Evolutionary conservation across 495 filamentous ascomycete species (phyloP).

Genomic region (Arthonia radiata): DNA sequence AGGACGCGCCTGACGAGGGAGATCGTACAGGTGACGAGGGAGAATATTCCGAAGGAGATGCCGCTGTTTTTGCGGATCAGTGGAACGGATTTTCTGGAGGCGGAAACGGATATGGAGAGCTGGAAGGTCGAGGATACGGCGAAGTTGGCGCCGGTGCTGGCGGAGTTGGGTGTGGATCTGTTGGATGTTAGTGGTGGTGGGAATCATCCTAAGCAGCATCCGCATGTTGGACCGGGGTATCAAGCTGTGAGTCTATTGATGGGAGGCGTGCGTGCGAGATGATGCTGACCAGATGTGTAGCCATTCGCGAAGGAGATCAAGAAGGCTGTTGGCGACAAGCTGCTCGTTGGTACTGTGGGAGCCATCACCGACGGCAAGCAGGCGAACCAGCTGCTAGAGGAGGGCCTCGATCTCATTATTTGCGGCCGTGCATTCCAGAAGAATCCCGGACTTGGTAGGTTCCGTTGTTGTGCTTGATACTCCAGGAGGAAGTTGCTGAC

Average conservation of each 20-base stretch:
- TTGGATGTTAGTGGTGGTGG: constrained; percentile 53
- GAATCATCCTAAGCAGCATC: constrained; percentile 35
- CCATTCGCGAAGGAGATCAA: too few species aligned
- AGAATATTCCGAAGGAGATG: constrained; percentile 29
- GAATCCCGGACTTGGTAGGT: constrained; percentile 38
- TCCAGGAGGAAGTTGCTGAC: too few species aligned
- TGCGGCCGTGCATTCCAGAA: constrained; percentile 43
- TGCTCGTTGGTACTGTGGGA: constrained; percentile 51
- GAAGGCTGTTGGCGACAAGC: constrained; percentile 25
- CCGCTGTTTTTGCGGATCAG: constrained; percentile 46
- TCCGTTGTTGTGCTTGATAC: too few species aligned
- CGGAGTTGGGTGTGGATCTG: constrained; percentile 43
- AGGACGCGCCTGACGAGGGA: constrained; percentile 32
- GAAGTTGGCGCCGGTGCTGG: constrained; percentile 34
- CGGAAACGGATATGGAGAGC: constrained; percentile 24
- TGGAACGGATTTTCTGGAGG: constrained; percentile 47
- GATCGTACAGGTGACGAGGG: constrained; percentile 26
- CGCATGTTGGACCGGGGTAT: constrained; percentile 19
- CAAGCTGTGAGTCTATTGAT: too few species aligned
- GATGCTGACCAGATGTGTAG: constrained; percentile 34
- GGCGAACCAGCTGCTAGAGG: constrained; percentile 20
- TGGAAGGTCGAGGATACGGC: constrained; percentile 43
- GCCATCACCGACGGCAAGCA: constrained; percentile 34
- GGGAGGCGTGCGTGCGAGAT: constrained; percentile 41
- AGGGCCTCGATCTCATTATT: constrained; percentile 31